Base-by-base conservation (phyloP, 148 eudicot species). In the Silene conica region DNA sequence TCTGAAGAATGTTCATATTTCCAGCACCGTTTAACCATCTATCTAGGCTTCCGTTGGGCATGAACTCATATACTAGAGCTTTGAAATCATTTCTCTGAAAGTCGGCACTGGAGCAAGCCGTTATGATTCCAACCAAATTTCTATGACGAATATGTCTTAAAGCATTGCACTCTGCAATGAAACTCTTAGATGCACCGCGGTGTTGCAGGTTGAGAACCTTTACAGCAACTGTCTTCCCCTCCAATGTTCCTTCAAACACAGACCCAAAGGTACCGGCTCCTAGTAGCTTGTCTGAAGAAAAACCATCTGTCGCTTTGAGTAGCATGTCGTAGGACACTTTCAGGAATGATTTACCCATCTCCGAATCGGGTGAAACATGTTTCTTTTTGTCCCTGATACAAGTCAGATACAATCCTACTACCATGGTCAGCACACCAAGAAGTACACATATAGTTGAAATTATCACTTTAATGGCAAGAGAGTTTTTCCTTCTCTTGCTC, bases 61-160 rank as follows among this genome's bases (percentile, higher is more conserved):
- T 61, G 20, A 76, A 73, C 71, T 80, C 76, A 50, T 75, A 80
- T 2, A 75, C 43, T 46, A 80, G 60, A 38, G 79, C 79, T 21
- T 76, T 80, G 16, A 80, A 80, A 19, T 67, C 77, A 61, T 61
- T 73, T 26, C 80, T 65, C 20, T 52, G 67, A 25, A 52, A 72
- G 34, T 76, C 80, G 15, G 61, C 57, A 31, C 80, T 72, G 8
- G 83, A 76, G 77, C 83, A 80, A 73, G 74, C 66, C 13, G 83
- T 71, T 26, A 68, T 68, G 5, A 80, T 67, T 52, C 70, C 55
- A 11, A 76, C 34, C 22, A 80, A 63, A 68, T 80, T 76, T 10
- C 80, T 0, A 25, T 80, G 83, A 14, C 74, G 83, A 23, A 76
- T 67, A 67, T 60, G 60, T 25, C 71, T 80, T 68, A 80, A 68